Base-by-base conservation (phyloP, 768 basidiomycete genomes). In the Tephrocybe sp. region DNA sequence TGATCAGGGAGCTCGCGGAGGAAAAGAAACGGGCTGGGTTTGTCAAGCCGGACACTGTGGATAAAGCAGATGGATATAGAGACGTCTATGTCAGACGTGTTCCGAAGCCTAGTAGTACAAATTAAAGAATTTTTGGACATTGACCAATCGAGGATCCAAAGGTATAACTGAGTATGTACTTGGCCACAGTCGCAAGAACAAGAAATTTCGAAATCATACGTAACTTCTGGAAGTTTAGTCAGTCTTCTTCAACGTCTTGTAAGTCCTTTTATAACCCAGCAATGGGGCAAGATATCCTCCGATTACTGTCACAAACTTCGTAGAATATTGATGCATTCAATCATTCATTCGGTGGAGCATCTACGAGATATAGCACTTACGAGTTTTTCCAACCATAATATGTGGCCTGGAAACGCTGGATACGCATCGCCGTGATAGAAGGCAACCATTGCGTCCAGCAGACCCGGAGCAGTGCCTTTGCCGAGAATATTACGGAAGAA, bases 1-100 rank as follows among this genome's bases (percentile, higher is more conserved):
- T 92, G 31, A 67, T 97, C 11, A 69, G 66, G 38, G 63, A 71
- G 30, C 72, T 97, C 52, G 83, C 82, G 8, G 78, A 84, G 50
- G 86, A 90, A 64, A 89, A 88, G 69, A 77, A 68, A 61, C 69
- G 72, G 25, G 78, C 78, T 3, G 86, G 85, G 3, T 83, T 74
- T 49, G 69, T 74, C 15, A 66, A 60, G 31, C 63, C 66, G n/a
- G 61, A 64, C 33, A 42, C 50, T 30, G 19, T 46, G 15, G 48
- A 57, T 22, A 53, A 50, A n/a, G 69, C 63, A 47, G 68, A 65
- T 16, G 56, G 49, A 15, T 62, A n/a, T n/a, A n/a, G 67, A 41
- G 73, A 77, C 52, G 65, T 76, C 16, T 77, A 79, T 60, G 70
- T 75, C 22, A 68, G 76, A 39, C 68, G 71, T 9, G 50, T 59